Evolutionary conservation across 2,329 filamentous ascomycete species (phyloP).

Genomic region (Neocatenulostroma microsporum): DNA sequence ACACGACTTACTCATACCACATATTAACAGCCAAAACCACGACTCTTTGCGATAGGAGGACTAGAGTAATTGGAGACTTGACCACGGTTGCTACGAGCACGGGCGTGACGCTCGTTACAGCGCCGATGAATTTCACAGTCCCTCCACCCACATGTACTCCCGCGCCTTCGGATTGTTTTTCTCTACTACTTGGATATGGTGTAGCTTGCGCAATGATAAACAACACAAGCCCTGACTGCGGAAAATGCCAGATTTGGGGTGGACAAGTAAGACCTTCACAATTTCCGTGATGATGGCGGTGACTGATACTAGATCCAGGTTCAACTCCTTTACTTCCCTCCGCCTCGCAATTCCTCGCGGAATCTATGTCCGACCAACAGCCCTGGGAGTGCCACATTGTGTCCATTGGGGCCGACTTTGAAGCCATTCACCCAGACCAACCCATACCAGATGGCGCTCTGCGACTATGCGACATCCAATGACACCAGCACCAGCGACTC

Average conservation of each 20-base stretch:
- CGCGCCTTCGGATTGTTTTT: background rate
- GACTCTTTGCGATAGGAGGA: background rate
- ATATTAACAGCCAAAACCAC: background rate
- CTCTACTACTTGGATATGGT: background rate
- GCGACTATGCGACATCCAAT: background rate
- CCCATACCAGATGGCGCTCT: background rate
- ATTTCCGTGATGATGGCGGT: background rate
- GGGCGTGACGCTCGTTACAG: background rate
- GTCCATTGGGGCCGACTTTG: background rate
- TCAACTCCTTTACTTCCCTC: constrained; percentile 1
- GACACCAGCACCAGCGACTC: background rate
- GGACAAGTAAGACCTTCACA: background rate
- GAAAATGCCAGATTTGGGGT: background rate
- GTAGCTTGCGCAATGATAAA: background rate
- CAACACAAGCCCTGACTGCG: background rate
- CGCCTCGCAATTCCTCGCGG: background rate
- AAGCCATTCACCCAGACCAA: background rate
- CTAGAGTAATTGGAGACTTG: background rate
- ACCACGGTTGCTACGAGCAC: background rate
- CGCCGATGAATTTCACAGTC: background rate
- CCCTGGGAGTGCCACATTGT: background rate
- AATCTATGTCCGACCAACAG: constrained; percentile 1
- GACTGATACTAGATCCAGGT: background rate
- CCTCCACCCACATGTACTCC: background rate
- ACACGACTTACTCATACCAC: background rate